These are phyloP conservation scores for Daphne laureola DNA, from an alignment of 441 rosid genomes.

Conservation along the genomic window DNA sequence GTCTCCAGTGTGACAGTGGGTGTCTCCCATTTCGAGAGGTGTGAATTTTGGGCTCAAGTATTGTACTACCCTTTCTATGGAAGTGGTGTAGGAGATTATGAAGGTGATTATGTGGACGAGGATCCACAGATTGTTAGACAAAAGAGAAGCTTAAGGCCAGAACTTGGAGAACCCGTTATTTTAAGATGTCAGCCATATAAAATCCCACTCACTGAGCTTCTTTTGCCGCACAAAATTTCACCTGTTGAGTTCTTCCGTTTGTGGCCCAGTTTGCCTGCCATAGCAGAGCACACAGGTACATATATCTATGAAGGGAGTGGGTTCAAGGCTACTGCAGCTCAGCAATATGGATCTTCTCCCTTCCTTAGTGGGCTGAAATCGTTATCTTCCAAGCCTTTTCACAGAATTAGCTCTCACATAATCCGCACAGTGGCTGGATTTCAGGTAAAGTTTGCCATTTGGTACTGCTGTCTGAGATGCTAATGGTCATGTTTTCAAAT, in stretches of 20 bases:
- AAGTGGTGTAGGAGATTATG: slow-evolving; percentile 71
- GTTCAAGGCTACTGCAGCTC: slow-evolving; percentile 98
- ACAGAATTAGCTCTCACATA: slow-evolving; percentile 87
- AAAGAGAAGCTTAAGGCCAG: slow-evolving; percentile 77
- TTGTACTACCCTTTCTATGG: slow-evolving; percentile 95
- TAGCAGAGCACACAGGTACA: slow-evolving; percentile 83
- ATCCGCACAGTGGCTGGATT: slow-evolving; percentile 95
- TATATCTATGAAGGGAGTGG: slow-evolving; percentile 95
- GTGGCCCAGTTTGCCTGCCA: slow-evolving; percentile 98
- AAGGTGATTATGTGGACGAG: slow-evolving; percentile 85
- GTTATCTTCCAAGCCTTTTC: slow-evolving; percentile 89
- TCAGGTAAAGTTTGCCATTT: slow-evolving; percentile 47
- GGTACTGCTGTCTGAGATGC: background rate
- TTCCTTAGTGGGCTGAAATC: slow-evolving; percentile 90
- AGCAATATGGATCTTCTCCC: slow-evolving; percentile 95
- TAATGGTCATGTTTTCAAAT: background rate
- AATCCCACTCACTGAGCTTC: slow-evolving; percentile 92
- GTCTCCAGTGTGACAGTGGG: slow-evolving; percentile 93
- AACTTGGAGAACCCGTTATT: slow-evolving; percentile 94
- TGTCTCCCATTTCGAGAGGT: slow-evolving; percentile 91
- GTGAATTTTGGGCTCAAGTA: slow-evolving; percentile 95
- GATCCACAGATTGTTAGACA: slow-evolving; percentile 79
- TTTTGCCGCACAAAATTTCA: slow-evolving; percentile 89
- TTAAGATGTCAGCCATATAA: slow-evolving; percentile 97
- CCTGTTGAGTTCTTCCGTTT: slow-evolving; percentile 97